These are phyloP conservation scores for Ophiorrhiza pumila DNA, from an alignment of 257 asterid species.

Conservation along the genomic window DNA sequence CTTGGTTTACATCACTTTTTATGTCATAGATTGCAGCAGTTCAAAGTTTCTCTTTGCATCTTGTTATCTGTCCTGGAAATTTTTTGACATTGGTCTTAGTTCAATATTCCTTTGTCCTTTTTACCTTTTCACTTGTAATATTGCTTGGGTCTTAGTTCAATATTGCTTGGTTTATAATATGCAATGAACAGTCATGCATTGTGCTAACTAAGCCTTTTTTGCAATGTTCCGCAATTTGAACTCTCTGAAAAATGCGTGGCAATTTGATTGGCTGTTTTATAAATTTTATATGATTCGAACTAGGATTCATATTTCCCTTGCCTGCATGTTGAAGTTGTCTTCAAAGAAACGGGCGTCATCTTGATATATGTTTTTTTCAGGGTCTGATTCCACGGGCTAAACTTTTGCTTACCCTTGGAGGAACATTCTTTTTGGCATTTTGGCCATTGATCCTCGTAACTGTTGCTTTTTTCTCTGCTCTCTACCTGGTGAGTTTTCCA, in stretches of 20 bases:
- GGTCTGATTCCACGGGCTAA: slow-evolving; percentile 93
- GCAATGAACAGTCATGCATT: neutral
- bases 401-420: slow-evolving; percentile 84
- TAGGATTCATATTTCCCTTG: too few relatives aligned
- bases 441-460: slow-evolving; percentile 83
- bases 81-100: neutral
- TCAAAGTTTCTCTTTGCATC: neutral
- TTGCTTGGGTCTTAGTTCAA: neutral
- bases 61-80: neutral
- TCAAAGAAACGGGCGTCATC: neutral
- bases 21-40: neutral
- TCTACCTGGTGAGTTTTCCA: slow-evolving; percentile 63
- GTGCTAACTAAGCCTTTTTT: neutral
- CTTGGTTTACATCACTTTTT: slow-evolving; percentile 4
- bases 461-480: slow-evolving; percentile 50
- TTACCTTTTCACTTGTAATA: neutral
- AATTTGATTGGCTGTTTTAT: neutral
- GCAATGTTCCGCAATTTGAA: too few relatives aligned
- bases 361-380: slow-evolving; percentile 28
- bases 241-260: neutral
- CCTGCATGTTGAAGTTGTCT: slow-evolving; percentile 7
- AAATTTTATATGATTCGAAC: neutral
- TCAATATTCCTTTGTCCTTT: neutral
- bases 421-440: slow-evolving; percentile 75
- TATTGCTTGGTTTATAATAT: too few relatives aligned